Evolutionary conservation across 306 rosid genomes (phyloP), one percentile per base, ranked within the genome.

Genomic region (Quercus wislizeni): DNA sequence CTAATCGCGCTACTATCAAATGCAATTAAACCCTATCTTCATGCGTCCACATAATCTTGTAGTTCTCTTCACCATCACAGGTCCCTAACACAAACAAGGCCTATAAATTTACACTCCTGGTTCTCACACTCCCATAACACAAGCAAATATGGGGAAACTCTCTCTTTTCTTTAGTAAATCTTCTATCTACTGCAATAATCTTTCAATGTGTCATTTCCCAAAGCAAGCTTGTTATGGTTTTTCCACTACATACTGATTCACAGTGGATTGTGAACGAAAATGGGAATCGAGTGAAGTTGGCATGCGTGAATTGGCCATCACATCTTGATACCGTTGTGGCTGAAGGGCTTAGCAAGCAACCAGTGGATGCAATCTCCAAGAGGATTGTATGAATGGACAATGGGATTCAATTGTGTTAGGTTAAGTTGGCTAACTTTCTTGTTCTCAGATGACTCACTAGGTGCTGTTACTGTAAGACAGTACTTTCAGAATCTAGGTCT

Each of bases 331-430:
- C 85, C 23, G 77, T 87, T 51, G 92, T 91, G 55, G 94, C 98
- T 1, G 98, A 95, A 72, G 99, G 99, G 6, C 94, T 95, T 0
- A 91, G 91, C 79, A 95, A 90, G 79, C 84, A 89, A 78, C 98
- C 98, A 0, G 41, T 91, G 73, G 97, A 88, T 51, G 82, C 35
- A 41, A 89, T 95, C 23, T 83, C 97, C 0, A 54, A 35, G 18
- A 80, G 78, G 3, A 85, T 95, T 15, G 61, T 71, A 30, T 75
- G 88, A 6, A 79, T 92, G 85, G 99, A 23, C 23, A 23, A 23
- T 92, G 85, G 99, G 99, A 27, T 92, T 95, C 80, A 95, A 95
- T 85, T 95, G 98, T 80, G 99, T 92, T 5, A 86, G 99, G 74
- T 90, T 95, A 43, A 92, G 97, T 70, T 92, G 98, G 96, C 99